Percentiles rank a stretch among this genome's conserved stretches.
Evolutionary conservation across 306 rosid species (phyloP).

Genomic region (Rosa rugosa): DNA sequence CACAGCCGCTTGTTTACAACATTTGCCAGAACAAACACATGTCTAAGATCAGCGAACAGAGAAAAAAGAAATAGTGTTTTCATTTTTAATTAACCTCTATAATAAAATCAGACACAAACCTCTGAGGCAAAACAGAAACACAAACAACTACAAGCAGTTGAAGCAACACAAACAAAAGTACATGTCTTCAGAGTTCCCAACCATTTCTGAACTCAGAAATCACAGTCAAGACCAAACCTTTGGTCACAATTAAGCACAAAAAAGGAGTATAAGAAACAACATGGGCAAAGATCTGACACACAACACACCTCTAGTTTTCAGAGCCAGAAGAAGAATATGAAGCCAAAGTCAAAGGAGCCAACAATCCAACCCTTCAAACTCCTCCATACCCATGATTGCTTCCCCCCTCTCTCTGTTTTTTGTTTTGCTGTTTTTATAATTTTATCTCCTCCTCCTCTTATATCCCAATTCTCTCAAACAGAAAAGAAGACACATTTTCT

Average conservation of each 20-base stretch:
- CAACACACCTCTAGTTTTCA: slow-evolving; percentile 33
- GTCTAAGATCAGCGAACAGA: not conserved
- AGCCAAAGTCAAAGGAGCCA: slow-evolving; percentile 32
- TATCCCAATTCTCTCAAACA: slow-evolving; percentile 22
- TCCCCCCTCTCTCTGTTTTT: not conserved
- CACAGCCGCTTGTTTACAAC: not conserved
- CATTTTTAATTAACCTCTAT: not conserved
- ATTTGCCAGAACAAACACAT: not conserved
- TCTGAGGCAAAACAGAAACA: not conserved
- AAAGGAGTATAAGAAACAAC: not conserved
- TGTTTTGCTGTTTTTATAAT: slow-evolving; percentile 15
- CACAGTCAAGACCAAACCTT: not conserved
- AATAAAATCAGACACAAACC: not conserved
- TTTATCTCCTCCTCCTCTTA: slow-evolving; percentile 17
- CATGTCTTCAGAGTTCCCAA: not conserved
- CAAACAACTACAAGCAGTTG: not conserved
- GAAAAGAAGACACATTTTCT: slow-evolving; percentile 24
- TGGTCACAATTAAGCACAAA: not conserved
- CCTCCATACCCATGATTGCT: slow-evolving; percentile 29
- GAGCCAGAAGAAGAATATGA: slow-evolving; percentile 10
- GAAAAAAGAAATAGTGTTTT: not conserved
- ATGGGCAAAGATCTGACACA: slow-evolving; percentile 29
- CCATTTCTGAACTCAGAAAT: not conserved
- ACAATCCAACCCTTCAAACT: slow-evolving; percentile 21
- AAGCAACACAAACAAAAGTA: not conserved